Conservation (phyloP, 768 basidiomycete genomes). For the Chlorophyllum brunneum region DNA sequence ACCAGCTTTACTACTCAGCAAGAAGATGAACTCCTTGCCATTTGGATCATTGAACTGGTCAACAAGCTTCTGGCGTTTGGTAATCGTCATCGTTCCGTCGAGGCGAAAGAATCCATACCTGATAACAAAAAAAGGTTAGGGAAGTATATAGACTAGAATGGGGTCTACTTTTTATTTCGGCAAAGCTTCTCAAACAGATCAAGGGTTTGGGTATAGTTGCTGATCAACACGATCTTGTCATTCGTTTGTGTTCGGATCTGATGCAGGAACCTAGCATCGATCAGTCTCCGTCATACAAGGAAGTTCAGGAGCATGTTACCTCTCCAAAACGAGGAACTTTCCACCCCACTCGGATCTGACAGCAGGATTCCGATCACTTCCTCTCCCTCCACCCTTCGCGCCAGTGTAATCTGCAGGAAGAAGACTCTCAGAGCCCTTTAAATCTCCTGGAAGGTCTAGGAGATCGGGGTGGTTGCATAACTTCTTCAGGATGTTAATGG, state of each 20-base stretch:
- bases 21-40: slow-evolving; percentile 91
- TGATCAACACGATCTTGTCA: slow-evolving; percentile 96
- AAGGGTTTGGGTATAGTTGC: slow-evolving; percentile 94
- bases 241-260: slow-evolving; percentile 76
- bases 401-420: slow-evolving; percentile 53
- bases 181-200: slow-evolving; percentile 91
- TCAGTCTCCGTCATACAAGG: neutral
- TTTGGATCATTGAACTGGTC: slow-evolving; percentile 94
- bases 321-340: slow-evolving; percentile 90
- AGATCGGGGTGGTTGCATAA: slow-evolving; percentile 94
- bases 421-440: slow-evolving; percentile 75
- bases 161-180: slow-evolving; percentile 73
- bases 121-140: neutral
- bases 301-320: slow-evolving; percentile 38
- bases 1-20: slow-evolving; percentile 93
- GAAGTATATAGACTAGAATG: neutral
- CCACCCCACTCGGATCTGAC: slow-evolving; percentile 85
- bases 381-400: slow-evolving; percentile 33
- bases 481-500: slow-evolving; percentile 93
- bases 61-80: slow-evolving; percentile 91
- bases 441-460: slow-evolving; percentile 78
- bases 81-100: slow-evolving; percentile 93
- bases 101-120: slow-evolving; percentile 90
- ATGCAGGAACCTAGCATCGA: slow-evolving; percentile 65
- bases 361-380: slow-evolving; percentile 40